Percentiles rank a stretch among this genome's conserved stretches.
Conservation (phyloP, 192 early-diverging fungal genomes). For the Linnemannia hyalina region DNA sequence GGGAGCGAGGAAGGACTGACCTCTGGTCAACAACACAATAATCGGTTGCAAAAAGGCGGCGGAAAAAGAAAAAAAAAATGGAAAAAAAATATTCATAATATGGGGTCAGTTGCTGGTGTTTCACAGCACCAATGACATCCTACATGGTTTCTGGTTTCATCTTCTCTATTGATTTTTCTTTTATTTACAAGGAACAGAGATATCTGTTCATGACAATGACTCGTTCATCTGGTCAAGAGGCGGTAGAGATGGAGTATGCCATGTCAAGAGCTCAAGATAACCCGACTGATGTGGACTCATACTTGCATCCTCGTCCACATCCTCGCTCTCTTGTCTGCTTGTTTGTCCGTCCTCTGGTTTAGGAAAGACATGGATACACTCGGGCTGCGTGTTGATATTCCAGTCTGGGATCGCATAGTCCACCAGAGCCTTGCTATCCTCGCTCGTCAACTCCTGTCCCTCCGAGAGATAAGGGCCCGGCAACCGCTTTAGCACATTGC, state of each 20-base stretch:
- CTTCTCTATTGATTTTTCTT: background rate
- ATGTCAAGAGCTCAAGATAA: conserved; percentile 8
- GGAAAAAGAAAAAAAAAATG: background rate
- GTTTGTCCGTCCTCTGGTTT: background rate
- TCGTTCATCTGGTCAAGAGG: background rate
- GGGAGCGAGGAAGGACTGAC: background rate
- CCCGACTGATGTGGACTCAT: background rate
- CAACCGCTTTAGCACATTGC: conserved; percentile 15
- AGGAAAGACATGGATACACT: conserved; percentile 22
- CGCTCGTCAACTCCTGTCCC: background rate
- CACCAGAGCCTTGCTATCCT: background rate
- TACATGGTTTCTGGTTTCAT: background rate
- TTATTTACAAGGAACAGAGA: background rate
- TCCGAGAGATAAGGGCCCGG: conserved; percentile 40
- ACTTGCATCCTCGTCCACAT: background rate
- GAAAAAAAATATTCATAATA: background rate
- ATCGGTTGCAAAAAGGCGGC: too few relatives aligned
- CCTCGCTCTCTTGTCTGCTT: background rate
- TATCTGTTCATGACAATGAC: background rate
- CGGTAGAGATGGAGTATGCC: background rate
- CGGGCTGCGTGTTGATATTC: conserved; percentile 18
- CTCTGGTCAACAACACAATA: too few relatives aligned
- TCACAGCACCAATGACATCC: background rate
- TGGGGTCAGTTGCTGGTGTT: background rate
- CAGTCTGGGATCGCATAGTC: conserved; percentile 24